A percentile compares a stretch with the other conserved stretches of the same genome.
phyloP scores from a whole-genome alignment of 75 land plant species.

The Pinus taeda region DNA sequence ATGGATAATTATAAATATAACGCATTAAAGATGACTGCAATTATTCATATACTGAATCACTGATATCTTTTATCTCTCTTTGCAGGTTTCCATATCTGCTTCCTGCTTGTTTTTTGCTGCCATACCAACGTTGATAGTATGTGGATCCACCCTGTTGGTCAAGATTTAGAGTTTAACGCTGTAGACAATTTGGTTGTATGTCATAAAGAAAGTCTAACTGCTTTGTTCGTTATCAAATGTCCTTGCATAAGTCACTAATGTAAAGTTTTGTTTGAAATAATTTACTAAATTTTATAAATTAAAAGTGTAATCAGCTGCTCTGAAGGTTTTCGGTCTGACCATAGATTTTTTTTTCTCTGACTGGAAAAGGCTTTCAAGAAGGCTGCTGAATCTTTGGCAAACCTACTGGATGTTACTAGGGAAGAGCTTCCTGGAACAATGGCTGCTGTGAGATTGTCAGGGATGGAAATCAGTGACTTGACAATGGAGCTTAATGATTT shows the following conservation, averaged over 20 bases:
- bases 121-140: conserved; percentile 13
- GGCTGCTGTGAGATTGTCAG: conserved; percentile 94
- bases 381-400: conserved; percentile 90
- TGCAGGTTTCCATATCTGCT: conserved; percentile 8
- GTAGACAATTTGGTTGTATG: neutral
- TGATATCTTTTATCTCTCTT: neutral
- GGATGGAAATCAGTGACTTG: conserved; percentile 98
- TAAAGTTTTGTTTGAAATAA: neutral
- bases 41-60: too few relatives aligned
- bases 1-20: too few relatives aligned
- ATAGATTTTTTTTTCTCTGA: neutral
- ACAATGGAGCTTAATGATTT: conserved; percentile 98
- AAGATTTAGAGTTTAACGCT: neutral
- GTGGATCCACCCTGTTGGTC: neutral
- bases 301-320: neutral
- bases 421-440: conserved; percentile 96
- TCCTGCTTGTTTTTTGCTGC: conserved; percentile 14
- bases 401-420: conserved; percentile 73
- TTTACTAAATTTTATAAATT: neutral
- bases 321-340: neutral
- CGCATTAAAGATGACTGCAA: too few relatives aligned
- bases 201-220: neutral
- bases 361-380: conserved; percentile 67
- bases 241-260: neutral
- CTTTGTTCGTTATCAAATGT: neutral